Evolutionary conservation across 768 basidiomycete genomes (phyloP).

Genomic region (Dioszegia aurantiaca): DNA sequence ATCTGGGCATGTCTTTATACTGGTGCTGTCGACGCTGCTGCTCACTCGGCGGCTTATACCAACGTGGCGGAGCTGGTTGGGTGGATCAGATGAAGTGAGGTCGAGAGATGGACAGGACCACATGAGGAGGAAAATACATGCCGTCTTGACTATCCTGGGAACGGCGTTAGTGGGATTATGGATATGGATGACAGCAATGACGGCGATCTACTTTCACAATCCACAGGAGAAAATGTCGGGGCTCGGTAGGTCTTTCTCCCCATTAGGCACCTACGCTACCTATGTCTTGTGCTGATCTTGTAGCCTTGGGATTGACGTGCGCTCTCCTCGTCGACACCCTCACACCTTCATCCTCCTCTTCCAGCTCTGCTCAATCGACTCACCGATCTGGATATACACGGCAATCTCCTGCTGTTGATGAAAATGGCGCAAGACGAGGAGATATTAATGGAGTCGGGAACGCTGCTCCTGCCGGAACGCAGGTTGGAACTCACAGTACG

Average conservation of each 20-base stretch:
- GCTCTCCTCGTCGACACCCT: constrained; percentile 15
- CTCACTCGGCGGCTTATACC: constrained; percentile 70
- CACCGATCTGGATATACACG: background rate
- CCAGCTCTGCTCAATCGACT: background rate
- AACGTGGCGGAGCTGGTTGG: constrained; percentile 26
- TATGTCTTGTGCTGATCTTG: background rate
- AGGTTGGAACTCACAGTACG: too few species aligned
- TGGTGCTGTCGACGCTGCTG: constrained; percentile 74
- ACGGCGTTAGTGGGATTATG: constrained; percentile 58
- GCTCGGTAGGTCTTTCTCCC: constrained; percentile 61
- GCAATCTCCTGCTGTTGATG: constrained; percentile 16
- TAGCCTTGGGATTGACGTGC: constrained; percentile 29
- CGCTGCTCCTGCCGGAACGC: too few species aligned
- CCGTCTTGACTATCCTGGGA: constrained; percentile 14
- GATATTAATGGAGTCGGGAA: too few species aligned
- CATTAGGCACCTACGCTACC: background rate
- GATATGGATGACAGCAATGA: constrained; percentile 73
- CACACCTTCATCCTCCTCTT: background rate
- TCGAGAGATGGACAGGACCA: background rate
- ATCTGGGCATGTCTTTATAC: constrained; percentile 87
- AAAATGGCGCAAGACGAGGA: constrained; percentile 32
- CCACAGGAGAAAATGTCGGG: constrained; percentile 84
- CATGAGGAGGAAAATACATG: constrained; percentile 13
- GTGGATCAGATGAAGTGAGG: background rate
- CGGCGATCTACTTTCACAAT: constrained; percentile 85